These are phyloP conservation scores for Cercospora zeae-maydis DNA, from an alignment of 2,329 filamentous ascomycete genomes.

Conservation along the genomic window DNA sequence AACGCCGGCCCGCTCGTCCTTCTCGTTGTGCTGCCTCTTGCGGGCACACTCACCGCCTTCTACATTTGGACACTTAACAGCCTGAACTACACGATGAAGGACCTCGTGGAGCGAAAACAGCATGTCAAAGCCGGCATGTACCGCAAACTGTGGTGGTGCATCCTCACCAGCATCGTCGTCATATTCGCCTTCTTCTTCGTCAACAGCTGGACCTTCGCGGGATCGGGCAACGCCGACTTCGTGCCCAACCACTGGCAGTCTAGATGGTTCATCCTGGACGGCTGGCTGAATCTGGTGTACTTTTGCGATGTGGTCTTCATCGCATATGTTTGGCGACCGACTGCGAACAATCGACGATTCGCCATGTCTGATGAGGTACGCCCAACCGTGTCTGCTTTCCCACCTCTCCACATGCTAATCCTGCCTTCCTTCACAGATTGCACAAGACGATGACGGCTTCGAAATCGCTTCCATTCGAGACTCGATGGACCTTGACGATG, in stretches of 20 bases:
- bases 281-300: constrained; percentile 96
- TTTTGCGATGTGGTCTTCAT: constrained; percentile 89
- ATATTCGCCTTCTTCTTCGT: constrained; percentile 99
- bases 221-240: constrained; percentile 78
- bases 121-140: constrained; percentile 94
- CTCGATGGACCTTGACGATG: constrained; percentile 59
- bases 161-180: constrained; percentile 83
- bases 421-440: constrained; percentile 54
- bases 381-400: constrained; percentile 32
- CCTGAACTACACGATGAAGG: constrained; percentile 90
- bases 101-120: constrained; percentile 91
- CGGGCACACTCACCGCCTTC: constrained; percentile 88
- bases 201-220: constrained; percentile 93
- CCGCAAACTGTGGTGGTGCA: constrained; percentile 97
- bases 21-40: constrained; percentile 86
- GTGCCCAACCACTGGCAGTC: constrained; percentile 97
- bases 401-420: neutral
- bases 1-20: constrained; percentile 85
- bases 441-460: constrained; percentile 97
- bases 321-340: constrained; percentile 94
- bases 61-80: constrained; percentile 99
- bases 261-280: constrained; percentile 94
- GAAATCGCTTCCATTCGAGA: constrained; percentile 91
- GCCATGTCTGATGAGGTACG: constrained; percentile 93
- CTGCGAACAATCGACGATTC: constrained; percentile 92